Conservation (phyloP, 1,284 basidiomycete genomes). For the Trametes pubescens region DNA sequence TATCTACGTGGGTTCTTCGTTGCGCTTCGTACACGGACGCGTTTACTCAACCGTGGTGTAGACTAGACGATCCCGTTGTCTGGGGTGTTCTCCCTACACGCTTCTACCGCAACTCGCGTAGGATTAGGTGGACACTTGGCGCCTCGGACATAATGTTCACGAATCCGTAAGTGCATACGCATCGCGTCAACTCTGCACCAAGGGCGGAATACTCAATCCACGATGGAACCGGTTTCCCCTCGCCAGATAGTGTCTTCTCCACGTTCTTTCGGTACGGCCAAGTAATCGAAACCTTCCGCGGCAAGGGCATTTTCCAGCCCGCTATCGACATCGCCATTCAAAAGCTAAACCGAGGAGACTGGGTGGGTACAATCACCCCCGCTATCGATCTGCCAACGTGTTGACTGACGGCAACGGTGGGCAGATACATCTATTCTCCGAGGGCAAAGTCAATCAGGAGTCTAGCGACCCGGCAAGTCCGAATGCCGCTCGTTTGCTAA, state of each 20-base stretch:
- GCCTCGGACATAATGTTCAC: conserved; percentile 98
- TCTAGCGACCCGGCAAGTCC: conserved; percentile 47
- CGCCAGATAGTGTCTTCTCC: conserved; percentile 70
- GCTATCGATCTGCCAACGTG: neutral
- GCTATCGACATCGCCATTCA: conserved; percentile 86
- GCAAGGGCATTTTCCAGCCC: conserved; percentile 89
- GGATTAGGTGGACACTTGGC: conserved; percentile 86
- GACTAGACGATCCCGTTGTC: conserved; percentile 79
- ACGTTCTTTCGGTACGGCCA: conserved; percentile 92
- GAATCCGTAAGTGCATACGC: conserved; percentile 64
- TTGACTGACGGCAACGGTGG: neutral
- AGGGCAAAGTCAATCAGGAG: conserved; percentile 91
- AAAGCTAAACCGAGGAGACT: conserved; percentile 82
- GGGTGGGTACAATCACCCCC: conserved; percentile 60
- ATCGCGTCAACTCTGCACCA: neutral
- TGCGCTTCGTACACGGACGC: neutral
- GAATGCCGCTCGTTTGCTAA: conserved; percentile 59
- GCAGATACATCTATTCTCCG: conserved; percentile 93
- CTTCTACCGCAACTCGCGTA: conserved; percentile 66
- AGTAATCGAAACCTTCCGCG: conserved; percentile 93
- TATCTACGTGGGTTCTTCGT: conserved; percentile 75
- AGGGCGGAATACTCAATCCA: conserved; percentile 5
- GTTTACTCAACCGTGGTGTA: conserved; percentile 39
- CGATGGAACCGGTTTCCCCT: neutral
- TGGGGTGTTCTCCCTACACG: conserved; percentile 83